Base-by-base conservation (phyloP, 1,139 yeast species). In the Geotrichum europaeum region DNA sequence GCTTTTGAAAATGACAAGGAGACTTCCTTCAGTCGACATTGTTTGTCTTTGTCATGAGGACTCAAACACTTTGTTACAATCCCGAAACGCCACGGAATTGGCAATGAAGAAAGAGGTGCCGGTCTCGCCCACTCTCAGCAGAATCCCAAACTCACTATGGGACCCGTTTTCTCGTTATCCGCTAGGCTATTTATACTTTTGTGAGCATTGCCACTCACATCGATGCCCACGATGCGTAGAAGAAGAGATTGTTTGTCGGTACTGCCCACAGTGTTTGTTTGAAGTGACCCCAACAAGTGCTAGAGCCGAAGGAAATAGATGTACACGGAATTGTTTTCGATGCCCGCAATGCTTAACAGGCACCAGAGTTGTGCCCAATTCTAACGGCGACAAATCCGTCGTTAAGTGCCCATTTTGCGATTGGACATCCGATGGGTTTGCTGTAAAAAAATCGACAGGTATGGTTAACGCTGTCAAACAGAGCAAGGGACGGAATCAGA, bases 241-340 rank as follows among this genome's bases (percentile, higher is more conserved):
- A 20, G 64, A 65, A 30, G 73, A 70, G 40, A 60, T 70, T 5
- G 66, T 68, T 20, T 61, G 65, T 20, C 61, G 69, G 51, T 70
- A 60, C 60, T 70, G 73, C 55, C 73, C 73, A 10, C 60, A 63
- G 30, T 70, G 73, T 56, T 58, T 70, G 47, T 64, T 64, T 57
- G 73, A 70, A 57, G 71, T 68, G 12, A 66, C 71, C 1, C 62
- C 69, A 1, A 60, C 66, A 28, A 58, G 66, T 6, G 72, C 73
- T 10, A 60, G 62, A 10, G 49, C 53, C 3, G 62, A 62, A 45
- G 62, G 68, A 30, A 70, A 70, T 55, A 40, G 62, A 51, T 70
- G 73, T 53, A 62, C 63, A 53, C 61, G 73, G 36, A 66, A 66
- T 58, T 70, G 73, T 53, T 64, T 69, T 28, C 64, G 63, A 32